Evolutionary conservation across 2,329 filamentous ascomycete genomes (phyloP).

Genomic region (Chaetothyriales sp.): DNA sequence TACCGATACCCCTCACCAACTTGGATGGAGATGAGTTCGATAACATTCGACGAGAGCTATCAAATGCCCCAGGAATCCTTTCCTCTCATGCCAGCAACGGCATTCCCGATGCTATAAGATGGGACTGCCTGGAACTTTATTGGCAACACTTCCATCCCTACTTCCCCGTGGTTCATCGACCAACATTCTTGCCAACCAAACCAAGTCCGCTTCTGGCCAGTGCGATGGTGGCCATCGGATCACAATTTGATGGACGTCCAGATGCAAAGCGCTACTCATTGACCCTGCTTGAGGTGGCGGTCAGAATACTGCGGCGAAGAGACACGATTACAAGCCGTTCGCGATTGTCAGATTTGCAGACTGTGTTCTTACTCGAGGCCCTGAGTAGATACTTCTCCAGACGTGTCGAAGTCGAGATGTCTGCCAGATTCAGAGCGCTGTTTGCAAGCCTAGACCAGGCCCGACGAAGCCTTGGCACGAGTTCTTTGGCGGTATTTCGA

Average conservation of each 20-base stretch:
- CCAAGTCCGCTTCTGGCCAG: constrained; percentile 21
- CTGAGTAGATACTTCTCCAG: constrained; percentile 22
- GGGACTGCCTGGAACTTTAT: constrained; percentile 23
- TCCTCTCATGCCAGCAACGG: constrained; percentile 22
- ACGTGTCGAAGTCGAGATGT: constrained; percentile 21
- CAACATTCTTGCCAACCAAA: constrained; percentile 21
- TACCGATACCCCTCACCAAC: constrained; percentile 26
- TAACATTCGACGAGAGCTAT: constrained; percentile 25
- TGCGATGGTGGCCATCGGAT: constrained; percentile 24
- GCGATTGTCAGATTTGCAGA: constrained; percentile 22
- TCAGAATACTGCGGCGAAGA: constrained; percentile 20
- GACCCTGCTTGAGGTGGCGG: constrained; percentile 22
- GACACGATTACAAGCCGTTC: constrained; percentile 22
- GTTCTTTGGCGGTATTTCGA: constrained; percentile 20
- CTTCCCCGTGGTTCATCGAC: constrained; percentile 23
- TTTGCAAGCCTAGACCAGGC: constrained; percentile 22
- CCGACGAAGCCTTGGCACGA: constrained; percentile 19
- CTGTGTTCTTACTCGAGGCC: constrained; percentile 23
- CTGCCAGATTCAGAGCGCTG: constrained; percentile 21
- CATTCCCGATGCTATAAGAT: constrained; percentile 24
- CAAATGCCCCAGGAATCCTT: constrained; percentile 22
- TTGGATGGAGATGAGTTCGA: constrained; percentile 26
- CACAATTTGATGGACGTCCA: constrained; percentile 22
- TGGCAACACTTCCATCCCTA: constrained; percentile 24
- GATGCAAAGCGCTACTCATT: constrained; percentile 23